Evolutionary conservation across 2,329 filamentous ascomycete species (phyloP).

Genomic region (Alternaria dauci): DNA sequence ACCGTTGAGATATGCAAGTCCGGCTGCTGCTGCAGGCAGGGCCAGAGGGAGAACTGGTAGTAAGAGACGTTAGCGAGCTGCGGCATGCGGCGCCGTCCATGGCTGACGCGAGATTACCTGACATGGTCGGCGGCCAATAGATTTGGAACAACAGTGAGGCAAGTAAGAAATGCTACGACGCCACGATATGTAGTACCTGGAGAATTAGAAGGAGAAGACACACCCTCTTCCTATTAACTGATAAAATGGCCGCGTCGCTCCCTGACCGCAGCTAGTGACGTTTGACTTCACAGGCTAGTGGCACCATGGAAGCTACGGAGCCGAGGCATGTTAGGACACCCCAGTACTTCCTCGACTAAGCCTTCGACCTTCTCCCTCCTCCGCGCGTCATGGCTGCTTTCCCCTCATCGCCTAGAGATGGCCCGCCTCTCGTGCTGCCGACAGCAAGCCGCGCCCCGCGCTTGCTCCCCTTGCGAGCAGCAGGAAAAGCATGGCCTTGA

Average conservation of each 20-base stretch:
- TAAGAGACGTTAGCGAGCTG: constrained; percentile 2
- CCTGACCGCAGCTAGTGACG: constrained; percentile 10
- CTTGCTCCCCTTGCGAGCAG: not conserved
- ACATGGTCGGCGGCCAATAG: constrained; percentile 2
- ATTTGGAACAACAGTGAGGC: not conserved
- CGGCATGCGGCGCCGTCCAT: not conserved
- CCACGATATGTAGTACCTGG: not conserved
- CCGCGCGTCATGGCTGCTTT: not conserved
- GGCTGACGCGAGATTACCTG: constrained; percentile 8
- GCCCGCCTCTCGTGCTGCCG: not conserved
- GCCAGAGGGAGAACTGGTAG: constrained; percentile 38
- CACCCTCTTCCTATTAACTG: not conserved
- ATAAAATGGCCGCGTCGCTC: not conserved
- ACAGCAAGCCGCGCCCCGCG: not conserved
- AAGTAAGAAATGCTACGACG: not conserved
- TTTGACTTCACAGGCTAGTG: constrained; percentile 9
- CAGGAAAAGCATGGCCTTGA: not conserved
- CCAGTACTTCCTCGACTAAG: constrained; percentile 2
- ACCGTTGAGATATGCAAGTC: constrained; percentile 70
- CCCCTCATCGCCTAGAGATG: constrained; percentile 14
- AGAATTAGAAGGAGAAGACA: not conserved
- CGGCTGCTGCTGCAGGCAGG: constrained; percentile 48
- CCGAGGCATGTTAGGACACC: constrained; percentile 15
- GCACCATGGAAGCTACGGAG: constrained; percentile 13
- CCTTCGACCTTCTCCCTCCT: not conserved